phyloP scores from a whole-genome alignment of 352 stramenopile species.

The Aphanomyces stellatus region DNA sequence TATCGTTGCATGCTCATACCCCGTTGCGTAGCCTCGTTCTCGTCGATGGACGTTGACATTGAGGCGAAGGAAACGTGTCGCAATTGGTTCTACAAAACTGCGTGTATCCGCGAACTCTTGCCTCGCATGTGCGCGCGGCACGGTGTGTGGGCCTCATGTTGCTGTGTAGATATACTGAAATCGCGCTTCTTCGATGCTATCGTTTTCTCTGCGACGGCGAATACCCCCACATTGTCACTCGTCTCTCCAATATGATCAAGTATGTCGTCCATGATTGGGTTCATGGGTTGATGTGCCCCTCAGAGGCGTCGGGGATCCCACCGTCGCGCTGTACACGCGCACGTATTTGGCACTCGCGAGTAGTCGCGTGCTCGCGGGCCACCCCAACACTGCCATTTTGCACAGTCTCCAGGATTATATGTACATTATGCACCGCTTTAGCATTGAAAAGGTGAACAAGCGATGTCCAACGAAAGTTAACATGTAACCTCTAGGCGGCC shows the following conservation, averaged over 20 bases:
- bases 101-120: slow-evolving; percentile 87
- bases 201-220: slow-evolving; percentile 86
- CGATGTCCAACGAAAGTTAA: slow-evolving; percentile 29
- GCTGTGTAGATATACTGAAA: slow-evolving; percentile 65
- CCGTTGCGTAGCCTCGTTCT: slow-evolving; percentile 24
- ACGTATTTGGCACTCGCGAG: slow-evolving; percentile 73
- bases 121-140: slow-evolving; percentile 67
- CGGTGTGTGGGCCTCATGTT: neutral
- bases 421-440: slow-evolving; percentile 73
- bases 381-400: slow-evolving; percentile 42
- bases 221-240: slow-evolving; percentile 73
- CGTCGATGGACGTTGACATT: slow-evolving; percentile 67
- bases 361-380: slow-evolving; percentile 42
- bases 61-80: slow-evolving; percentile 86
- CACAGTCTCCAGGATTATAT: slow-evolving; percentile 86
- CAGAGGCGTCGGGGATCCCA: slow-evolving; percentile 80
- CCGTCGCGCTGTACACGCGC: slow-evolving; percentile 79
- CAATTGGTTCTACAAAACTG: slow-evolving; percentile 94
- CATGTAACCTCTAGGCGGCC: neutral
- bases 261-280: slow-evolving; percentile 26
- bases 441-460: slow-evolving; percentile 36
- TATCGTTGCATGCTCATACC: neutral
- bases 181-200: slow-evolving; percentile 82
- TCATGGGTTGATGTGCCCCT: slow-evolving; percentile 19
- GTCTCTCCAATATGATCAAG: slow-evolving; percentile 84